phyloP scores from a whole-genome alignment of 768 basidiomycete genomes.

The Xerocomus potaroensis region DNA sequence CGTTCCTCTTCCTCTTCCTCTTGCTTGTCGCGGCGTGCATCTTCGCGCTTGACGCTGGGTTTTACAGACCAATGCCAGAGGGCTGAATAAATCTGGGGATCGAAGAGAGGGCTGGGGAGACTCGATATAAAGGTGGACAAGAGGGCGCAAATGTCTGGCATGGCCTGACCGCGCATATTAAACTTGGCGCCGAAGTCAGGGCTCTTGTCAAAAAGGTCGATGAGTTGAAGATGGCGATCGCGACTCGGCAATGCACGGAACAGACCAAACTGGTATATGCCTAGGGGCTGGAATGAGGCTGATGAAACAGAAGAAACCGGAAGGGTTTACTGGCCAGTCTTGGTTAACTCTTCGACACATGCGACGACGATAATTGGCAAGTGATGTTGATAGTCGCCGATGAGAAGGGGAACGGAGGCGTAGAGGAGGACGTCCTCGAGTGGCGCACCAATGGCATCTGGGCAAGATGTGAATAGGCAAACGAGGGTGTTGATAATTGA shows the following conservation, averaged over 20 bases:
- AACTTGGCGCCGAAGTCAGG: conserved; percentile 20
- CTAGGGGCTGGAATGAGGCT: conserved; percentile 18
- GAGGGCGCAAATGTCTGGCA: conserved; percentile 42
- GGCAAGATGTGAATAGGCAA: background rate
- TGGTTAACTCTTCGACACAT: conserved; percentile 45
- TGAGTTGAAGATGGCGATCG: conserved; percentile 36
- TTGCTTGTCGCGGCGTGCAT: conserved; percentile 26
- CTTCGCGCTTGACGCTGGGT: conserved; percentile 36
- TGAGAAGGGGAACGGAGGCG: conserved; percentile 30
- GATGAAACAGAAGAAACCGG: background rate
- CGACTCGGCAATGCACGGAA: conserved; percentile 42
- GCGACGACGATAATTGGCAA: conserved; percentile 38
- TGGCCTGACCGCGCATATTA: conserved; percentile 33
- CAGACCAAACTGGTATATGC: conserved; percentile 40
- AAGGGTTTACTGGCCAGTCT: conserved; percentile 31
- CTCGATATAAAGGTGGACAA: conserved; percentile 45
- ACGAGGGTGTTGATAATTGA: background rate
- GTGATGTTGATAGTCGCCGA: conserved; percentile 36
- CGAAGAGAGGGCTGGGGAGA: conserved; percentile 44
- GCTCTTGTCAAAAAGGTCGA: conserved; percentile 35
- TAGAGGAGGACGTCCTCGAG: conserved; percentile 32
- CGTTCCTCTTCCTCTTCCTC: conserved; percentile 32
- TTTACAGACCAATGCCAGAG: conserved; percentile 44
- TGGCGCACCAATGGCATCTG: conserved; percentile 37
- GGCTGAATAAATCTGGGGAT: conserved; percentile 36